Evolutionary conservation across 2,329 filamentous ascomycete species (phyloP).

Genomic region (Penicillium aurantiogriseum): DNA sequence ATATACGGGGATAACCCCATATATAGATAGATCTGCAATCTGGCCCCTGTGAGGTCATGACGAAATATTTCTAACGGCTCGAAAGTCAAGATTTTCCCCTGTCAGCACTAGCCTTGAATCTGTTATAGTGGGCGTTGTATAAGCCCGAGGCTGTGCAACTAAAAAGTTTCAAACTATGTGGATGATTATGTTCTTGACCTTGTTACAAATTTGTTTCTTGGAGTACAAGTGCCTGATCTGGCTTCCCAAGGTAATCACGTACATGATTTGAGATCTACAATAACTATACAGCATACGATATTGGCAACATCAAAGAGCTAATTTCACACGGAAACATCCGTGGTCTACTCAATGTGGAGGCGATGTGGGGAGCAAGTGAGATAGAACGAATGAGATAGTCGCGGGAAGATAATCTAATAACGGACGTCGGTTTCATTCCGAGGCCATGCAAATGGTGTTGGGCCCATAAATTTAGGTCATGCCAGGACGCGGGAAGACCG

Average conservation of each 20-base stretch:
- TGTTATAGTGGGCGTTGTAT: not conserved
- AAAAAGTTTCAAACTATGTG: not conserved
- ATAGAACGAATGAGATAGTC: constrained; percentile 8
- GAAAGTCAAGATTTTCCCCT: not conserved
- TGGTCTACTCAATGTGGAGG: constrained; percentile 5
- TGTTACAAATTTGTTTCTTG: not conserved
- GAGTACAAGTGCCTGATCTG: no score
- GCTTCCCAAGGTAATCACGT: not conserved
- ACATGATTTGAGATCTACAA: not conserved
- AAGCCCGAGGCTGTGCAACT: not conserved
- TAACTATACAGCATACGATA: not conserved
- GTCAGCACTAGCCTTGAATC: not conserved
- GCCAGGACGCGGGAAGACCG: constrained; percentile 80
- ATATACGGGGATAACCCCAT: not conserved
- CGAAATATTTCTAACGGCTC: not conserved
- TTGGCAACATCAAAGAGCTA: not conserved
- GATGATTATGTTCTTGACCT: not conserved
- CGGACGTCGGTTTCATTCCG: constrained; percentile 1
- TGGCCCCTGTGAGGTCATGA: not conserved
- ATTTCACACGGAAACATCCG: not conserved
- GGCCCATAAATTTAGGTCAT: constrained; percentile 31
- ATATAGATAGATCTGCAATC: not conserved
- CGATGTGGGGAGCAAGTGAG: constrained; percentile 2
- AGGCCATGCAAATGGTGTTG: constrained; percentile 1
- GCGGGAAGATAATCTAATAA: constrained; percentile 6